Evolutionary conservation across 2,329 filamentous ascomycete genomes (phyloP), one percentile per base, ranked within the genome.

Genomic region (Fusarium sp.): DNA sequence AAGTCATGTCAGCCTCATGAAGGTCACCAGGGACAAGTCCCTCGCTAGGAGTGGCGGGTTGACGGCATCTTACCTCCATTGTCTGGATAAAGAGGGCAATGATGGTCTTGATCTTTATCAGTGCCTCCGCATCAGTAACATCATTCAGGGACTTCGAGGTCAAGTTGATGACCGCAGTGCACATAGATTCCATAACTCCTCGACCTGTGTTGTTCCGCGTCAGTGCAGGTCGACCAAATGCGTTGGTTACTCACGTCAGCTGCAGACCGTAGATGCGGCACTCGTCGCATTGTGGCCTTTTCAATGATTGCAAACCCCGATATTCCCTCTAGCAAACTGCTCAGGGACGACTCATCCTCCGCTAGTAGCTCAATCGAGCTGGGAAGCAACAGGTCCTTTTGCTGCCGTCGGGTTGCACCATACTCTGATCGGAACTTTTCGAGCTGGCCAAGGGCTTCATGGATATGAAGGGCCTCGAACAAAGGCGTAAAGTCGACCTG

Each of bases 151-250:
- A 93, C 76, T 92, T 94, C 1, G 92, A 92, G 72, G 97, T 97
- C 57, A 98, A 87, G 10, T 88, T 89, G 75, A 98, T 95, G 1
- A 94, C 93, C 52, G 93, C 92, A 79, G 95, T 94, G 80, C 96
- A 98, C 94, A 98, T 97, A 0, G 95, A 98, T 98, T 96, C 97
- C 97, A 99, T 3, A 99, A 86, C 83, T 98, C 97, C 80, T 99
- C 97, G n/a, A 98, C 92, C 93, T 95, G n/a, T n/a, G n/a, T n/a
- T n/a, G n/a, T n/a, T n/a, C n/a, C n/a, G n/a, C n/a, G n/a, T n/a
- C n/a, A n/a, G n/a, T n/a, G n/a, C n/a, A n/a, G n/a, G n/a, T n/a
- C n/a, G 13, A 18, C 5, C 4, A 14, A 11, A 35, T n/a, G 10
- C 8, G 8, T 20, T 1, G 23, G 23, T 25, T 57, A 80, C 90